phyloP scores from a whole-genome alignment of 2,329 filamentous ascomycete genomes.

The Neofusicoccum parvum region DNA sequence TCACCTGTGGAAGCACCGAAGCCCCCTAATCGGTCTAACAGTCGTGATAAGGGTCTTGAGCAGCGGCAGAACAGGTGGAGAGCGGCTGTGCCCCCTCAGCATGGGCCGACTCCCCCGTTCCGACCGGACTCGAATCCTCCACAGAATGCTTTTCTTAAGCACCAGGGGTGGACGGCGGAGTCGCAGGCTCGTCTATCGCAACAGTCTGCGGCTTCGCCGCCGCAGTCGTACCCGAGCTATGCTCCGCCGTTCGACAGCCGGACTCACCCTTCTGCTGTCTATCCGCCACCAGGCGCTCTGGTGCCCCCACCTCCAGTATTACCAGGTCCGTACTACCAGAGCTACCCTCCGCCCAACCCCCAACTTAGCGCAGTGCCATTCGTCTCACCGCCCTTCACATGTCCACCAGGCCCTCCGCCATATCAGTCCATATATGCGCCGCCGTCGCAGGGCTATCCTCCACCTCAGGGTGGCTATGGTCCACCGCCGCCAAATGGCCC shows the following conservation, averaged over 20 bases:
- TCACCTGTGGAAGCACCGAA: constrained; percentile 16
- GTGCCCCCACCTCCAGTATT: constrained; percentile 1
- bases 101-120: constrained; percentile 18
- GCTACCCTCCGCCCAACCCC: constrained; percentile 17
- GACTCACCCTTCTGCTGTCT: not conserved
- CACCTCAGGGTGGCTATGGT: not conserved
- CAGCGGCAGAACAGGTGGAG: constrained; percentile 20
- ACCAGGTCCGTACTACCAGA: constrained; percentile 12
- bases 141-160: constrained; percentile 17
- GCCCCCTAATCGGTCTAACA: constrained; percentile 17
- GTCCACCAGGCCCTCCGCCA: constrained; percentile 19
- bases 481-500: not conserved
- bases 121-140: constrained; percentile 19
- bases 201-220: constrained; percentile 12
- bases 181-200: constrained; percentile 15
- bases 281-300: not conserved
- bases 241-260: constrained; percentile 16
- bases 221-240: constrained; percentile 9
- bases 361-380: constrained; percentile 14
- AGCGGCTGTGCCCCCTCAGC: constrained; percentile 19
- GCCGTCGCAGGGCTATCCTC: constrained; percentile 12
- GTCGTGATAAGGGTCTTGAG: constrained; percentile 20
- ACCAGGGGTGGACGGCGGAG: constrained; percentile 18
- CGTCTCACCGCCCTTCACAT: constrained; percentile 14
- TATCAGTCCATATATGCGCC: constrained; percentile 20